A percentile compares a stretch with the other conserved stretches of the same genome.
phyloP scores from a whole-genome alignment of 1,284 basidiomycete genomes.

The Tetrapyrgos nigripes region DNA sequence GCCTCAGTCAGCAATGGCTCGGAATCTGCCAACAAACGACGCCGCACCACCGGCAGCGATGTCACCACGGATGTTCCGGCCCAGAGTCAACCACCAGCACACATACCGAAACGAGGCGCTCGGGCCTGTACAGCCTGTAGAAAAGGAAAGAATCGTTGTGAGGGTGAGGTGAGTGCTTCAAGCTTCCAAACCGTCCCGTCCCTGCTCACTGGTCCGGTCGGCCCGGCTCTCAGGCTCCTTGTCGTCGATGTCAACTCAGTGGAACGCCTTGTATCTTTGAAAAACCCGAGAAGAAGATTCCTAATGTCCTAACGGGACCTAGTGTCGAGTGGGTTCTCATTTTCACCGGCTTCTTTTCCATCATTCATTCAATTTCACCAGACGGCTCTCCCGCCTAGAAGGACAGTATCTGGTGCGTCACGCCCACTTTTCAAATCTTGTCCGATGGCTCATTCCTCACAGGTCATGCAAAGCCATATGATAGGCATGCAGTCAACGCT shows the following conservation, averaged over 20 bases:
- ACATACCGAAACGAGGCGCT: conserved; percentile 82
- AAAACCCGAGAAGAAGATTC: conserved; percentile 87
- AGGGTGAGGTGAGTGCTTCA: conserved; percentile 72
- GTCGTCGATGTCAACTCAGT: conserved; percentile 87
- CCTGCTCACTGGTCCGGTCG: conserved; percentile 69
- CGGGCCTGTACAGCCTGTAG: conserved; percentile 84
- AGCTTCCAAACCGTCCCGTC: conserved; percentile 42
- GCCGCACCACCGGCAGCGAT: conserved; percentile 39
- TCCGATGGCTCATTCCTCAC: background rate
- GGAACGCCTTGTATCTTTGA: conserved; percentile 90
- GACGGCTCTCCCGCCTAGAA: conserved; percentile 81
- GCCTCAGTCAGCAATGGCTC: conserved; percentile 48
- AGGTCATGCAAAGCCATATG: conserved; percentile 92
- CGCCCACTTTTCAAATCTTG: conserved; percentile 10
- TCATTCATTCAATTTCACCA: conserved; percentile 38
- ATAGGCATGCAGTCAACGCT: conserved; percentile 88
- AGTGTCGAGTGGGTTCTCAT: conserved; percentile 71
- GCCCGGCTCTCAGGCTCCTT: conserved; percentile 75
- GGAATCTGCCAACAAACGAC: conserved; percentile 45
- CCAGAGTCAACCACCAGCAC: conserved; percentile 38
- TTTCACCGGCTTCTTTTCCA: conserved; percentile 13
- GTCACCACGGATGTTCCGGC: conserved; percentile 30
- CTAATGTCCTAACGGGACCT: conserved; percentile 54
- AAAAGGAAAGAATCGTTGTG: conserved; percentile 92
- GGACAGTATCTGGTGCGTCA: conserved; percentile 77